Evolutionary conservation across 805 yeast species (phyloP), one percentile per base, ranked within the genome.

Genomic region (Pichia phayaonensis): DNA sequence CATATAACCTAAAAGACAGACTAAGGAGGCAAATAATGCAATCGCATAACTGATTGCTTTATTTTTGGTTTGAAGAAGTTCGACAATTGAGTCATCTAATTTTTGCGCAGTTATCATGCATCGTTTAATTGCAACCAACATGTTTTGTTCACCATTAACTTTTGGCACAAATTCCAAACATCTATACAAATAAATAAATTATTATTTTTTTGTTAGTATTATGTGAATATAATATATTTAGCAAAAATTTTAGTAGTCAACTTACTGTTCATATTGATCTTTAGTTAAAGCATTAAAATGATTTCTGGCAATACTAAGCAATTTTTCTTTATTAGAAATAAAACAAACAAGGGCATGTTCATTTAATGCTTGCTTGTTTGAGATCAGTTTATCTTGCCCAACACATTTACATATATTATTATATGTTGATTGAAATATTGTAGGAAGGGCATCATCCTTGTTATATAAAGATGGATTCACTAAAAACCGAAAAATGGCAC

Each of bases 141-240:
- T 43, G 43, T 42, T 46, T 23, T 40, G 36, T 10, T 42, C 42
- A 10, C 39, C 31, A 29, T n/a, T 42, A 16, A 50, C 24, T 12
- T 46, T 42, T 13, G 49, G 26, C 29, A 42, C 39, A 38, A 50
- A 46, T n/a, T 38, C 46, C 23, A 50, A 43, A 23, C 53, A 50
- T 8, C 53, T 50, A 31, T 5, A 31, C 12, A 12, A 20, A 16
- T 16, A 16, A 34, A 8, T 16, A 34, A 34, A 34, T 16, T 8
- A n/a, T 34, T 16, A 34, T 3, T 10, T 13, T 26, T 31, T 10
- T 43, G 43, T 48, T 48, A 43, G 50, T 48, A 48, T 21, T 12
- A n/a, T 20, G 21, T 15, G 8, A 10, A 26, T 26, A 26, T 26
- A 10, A 10, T 26, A 26, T 26, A 2, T 6, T 5, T 26, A n/a